Conservation (phyloP, 345 rosid genomes). For the Erodium maritimum region DNA sequence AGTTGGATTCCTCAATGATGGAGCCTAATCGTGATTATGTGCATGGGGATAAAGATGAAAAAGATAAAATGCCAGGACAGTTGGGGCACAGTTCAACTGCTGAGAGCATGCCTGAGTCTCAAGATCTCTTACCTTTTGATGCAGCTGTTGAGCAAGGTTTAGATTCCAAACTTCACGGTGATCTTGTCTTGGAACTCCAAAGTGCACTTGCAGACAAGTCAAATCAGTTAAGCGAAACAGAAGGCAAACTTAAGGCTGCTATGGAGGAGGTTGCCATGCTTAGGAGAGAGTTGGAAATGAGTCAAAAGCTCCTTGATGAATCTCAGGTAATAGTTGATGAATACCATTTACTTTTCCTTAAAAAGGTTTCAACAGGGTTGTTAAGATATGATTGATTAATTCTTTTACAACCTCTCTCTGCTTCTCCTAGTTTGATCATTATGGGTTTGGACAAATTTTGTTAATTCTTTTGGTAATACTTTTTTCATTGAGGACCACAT, state of each 20-base stretch:
- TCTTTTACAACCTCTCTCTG: too few species aligned
- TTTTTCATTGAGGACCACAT: background rate
- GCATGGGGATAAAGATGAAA: constrained; percentile 45
- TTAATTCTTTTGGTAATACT: too few species aligned
- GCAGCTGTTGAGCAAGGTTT: constrained; percentile 29
- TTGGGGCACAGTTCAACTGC: constrained; percentile 76
- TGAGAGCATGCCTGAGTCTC: constrained; percentile 59
- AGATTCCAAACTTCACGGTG: constrained; percentile 25
- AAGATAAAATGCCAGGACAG: constrained; percentile 45
- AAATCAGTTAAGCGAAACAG: constrained; percentile 48
- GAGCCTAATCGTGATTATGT: constrained; percentile 61
- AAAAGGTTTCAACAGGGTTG: background rate
- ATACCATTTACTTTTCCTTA: background rate
- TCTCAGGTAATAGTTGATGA: constrained; percentile 55
- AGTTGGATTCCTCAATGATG: constrained; percentile 73
- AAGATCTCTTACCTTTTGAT: constrained; percentile 26
- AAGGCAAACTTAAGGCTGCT: constrained; percentile 54
- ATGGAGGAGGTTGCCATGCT: constrained; percentile 60
- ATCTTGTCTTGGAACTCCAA: constrained; percentile 42
- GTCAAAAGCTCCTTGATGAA: constrained; percentile 80
- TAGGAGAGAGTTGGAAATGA: constrained; percentile 58
- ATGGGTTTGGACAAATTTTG: background rate
- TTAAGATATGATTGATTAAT: background rate
- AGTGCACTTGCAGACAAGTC: constrained; percentile 49
- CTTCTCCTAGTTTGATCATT: background rate